Evolutionary conservation across 208 protist genomes (phyloP), one percentile per base, ranked within the genome.

Genomic region (Tritrichomonas foetus): DNA sequence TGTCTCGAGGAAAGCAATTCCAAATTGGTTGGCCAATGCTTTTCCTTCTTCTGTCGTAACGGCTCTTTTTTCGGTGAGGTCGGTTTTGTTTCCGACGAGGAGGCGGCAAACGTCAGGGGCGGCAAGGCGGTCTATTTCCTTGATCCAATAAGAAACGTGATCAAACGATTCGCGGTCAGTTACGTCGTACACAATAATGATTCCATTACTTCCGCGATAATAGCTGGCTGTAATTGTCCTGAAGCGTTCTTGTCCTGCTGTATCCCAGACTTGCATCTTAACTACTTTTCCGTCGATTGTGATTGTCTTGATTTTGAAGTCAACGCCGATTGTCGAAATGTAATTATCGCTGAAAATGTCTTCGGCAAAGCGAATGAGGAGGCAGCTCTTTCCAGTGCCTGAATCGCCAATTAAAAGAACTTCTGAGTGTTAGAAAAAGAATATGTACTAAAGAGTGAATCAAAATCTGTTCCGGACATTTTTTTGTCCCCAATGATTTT

Each of bases 41-140:
- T 84, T 3, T 33, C 14, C 75, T 84, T 84, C 75, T 49, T 96
- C 94, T 25, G 72, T 93, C 44, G 95, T 93, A 20, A 96, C 95
- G 36, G 64, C 57, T 53, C 78, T 44, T 49, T 89, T 89, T 39
- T 89, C 78, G 33, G 33, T 47, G 8, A 89, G 41, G 41, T 89
- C 78, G 27, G 27, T 61, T 30, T 89, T 89, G 47, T 53, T 89
- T 20, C 78, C 74, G 47, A 25, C 33, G n/a, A 89, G n/a, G 36
- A 89, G 47, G 20, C 33, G 53, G 33, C 53, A 25, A 61, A 57
- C 57, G 39, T 89, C 57, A 20, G 33, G 20, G 11, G 53, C 78
- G 16, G 33, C 78, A 47, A 57, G 33, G 14, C 20, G 33, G 8
- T 89, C 44, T 22, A 89, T 20, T 49, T 89, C 47, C 3, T 27